Base-by-base conservation (phyloP, 352 stramenopile species). In the Globisporangium solare region DNA sequence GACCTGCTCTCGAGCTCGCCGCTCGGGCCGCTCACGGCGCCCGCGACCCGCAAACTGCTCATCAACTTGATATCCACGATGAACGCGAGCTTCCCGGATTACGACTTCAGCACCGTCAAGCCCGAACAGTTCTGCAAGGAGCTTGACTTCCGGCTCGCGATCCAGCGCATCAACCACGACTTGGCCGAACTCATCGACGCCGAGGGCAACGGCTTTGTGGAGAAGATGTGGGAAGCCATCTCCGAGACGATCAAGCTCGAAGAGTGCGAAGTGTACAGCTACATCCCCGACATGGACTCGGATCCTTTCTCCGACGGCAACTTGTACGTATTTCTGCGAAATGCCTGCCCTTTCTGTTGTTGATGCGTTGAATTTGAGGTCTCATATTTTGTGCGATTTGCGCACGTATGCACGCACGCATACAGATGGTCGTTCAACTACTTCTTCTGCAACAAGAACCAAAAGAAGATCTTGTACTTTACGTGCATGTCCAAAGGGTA, bases 141-240 rank as follows among this genome's bases (percentile, higher is more conserved):
- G 54, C 60, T 64, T 46, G 82, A 94, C 72, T 90, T 92, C 61
- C 79, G 83, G 57, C 80, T 89, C 74, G 85, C 92, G 2, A 66
- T 95, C 47, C 89, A 96, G 52, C 71, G 74, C 47, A 88, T 97
- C 59, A 96, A 96, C 73, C 82, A 89, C 56, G 70, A 96, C 64
- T 69, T 96, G 56, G 80, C 79, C 7, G 88, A 96, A 60, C 70
- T 94, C 22, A 61, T 98, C 46, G 98, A 99, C 64, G 97, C 98
- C 58, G 97, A 99, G 76, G 94, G 83, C 37, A 97, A 94, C 50
- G 92, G 98, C 12, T 99, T 99, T 70, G 88, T 99, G 41, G 97
- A 99, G 73, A 98, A 98, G 58, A 86, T 99, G 62, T 96, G 98
- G 74, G 97, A 99, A 66, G 73, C 69, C 13, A 82, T 96, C 50